These are phyloP conservation scores for Tetraselmis chui DNA, from an alignment of 139 green algal genomes.

Conservation along the genomic window DNA sequence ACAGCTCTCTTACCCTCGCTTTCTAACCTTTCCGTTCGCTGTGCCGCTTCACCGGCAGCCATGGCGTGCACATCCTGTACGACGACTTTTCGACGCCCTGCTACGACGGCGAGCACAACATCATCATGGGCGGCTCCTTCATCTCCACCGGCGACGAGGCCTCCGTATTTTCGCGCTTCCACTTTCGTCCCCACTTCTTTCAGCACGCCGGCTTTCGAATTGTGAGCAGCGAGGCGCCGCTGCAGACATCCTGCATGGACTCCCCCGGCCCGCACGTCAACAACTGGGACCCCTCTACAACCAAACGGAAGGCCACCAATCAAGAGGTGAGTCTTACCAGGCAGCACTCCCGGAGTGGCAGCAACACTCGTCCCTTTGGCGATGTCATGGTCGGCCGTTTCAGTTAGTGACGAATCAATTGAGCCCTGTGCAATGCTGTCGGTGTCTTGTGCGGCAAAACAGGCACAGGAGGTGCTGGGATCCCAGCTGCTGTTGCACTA, in stretches of 20 bases:
- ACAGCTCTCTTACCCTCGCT: no score
- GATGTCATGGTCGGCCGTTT: no score
- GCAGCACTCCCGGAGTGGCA: slow-evolving; percentile 21
- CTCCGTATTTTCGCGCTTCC: slow-evolving; percentile 65
- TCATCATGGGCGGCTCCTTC: slow-evolving; percentile 72
- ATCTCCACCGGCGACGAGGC: slow-evolving; percentile 64
- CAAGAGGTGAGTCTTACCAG: slow-evolving; percentile 24
- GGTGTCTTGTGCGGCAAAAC: neutral
- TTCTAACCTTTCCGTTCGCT: no score
- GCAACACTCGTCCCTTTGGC: no score
- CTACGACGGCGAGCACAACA: slow-evolving; percentile 68
- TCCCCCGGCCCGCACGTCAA: slow-evolving; percentile 46
- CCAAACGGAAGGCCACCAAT: slow-evolving; percentile 18
- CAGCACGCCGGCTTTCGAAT: slow-evolving; percentile 59
- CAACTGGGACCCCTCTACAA: slow-evolving; percentile 48
- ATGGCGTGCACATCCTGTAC: slow-evolving; percentile 25
- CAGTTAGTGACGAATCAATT: slow-evolving; percentile 32
- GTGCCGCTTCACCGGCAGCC: neutral
- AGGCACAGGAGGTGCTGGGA: neutral
- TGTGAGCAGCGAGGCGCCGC: slow-evolving; percentile 14
- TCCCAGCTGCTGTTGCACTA: neutral
- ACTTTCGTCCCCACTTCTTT: slow-evolving; percentile 78
- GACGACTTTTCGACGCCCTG: slow-evolving; percentile 72
- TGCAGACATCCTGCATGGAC: slow-evolving; percentile 60
- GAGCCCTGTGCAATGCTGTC: slow-evolving; percentile 3